Percentiles rank a stretch among this genome's conserved stretches.
phyloP scores from a whole-genome alignment of 1,139 yeast species.

The Kurtzmaniella quercitrusa region DNA sequence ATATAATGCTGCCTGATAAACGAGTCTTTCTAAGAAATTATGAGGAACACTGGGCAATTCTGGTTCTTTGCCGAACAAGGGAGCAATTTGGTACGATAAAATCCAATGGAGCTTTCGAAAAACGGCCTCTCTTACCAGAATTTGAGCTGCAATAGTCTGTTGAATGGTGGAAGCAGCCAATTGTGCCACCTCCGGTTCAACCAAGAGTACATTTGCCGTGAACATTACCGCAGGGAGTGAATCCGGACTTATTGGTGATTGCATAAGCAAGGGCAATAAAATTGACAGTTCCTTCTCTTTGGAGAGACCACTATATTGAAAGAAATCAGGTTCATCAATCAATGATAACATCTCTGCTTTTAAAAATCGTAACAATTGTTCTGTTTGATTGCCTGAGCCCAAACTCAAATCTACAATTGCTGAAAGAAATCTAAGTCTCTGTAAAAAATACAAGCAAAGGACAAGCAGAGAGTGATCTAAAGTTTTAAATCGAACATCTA shows the following conservation, averaged over 20 bases:
- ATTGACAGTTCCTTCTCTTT: constrained; percentile 25
- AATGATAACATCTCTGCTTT: constrained; percentile 26
- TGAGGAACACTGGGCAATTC: constrained; percentile 13
- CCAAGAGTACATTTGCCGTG: constrained; percentile 3
- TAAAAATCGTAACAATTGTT: constrained; percentile 16
- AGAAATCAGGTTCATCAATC: constrained; percentile 17
- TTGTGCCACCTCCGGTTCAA: neutral
- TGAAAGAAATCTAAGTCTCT: neutral
- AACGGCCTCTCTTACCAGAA: neutral
- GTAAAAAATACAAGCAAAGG: neutral
- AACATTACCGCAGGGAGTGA: neutral
- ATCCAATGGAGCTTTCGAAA: neutral
- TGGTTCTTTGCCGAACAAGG: constrained; percentile 1
- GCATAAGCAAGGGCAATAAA: constrained; percentile 20
- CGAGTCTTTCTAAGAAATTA: constrained; percentile 23
- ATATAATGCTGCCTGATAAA: constrained; percentile 26
- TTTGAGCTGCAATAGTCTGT: neutral
- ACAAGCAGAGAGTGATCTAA: neutral
- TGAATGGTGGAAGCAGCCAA: neutral
- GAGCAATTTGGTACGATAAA: neutral
- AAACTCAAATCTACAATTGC: constrained; percentile 2
- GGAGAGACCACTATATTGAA: constrained; percentile 12
- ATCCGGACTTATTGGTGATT: constrained; percentile 13
- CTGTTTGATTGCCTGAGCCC: constrained; percentile 3
- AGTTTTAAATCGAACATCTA: neutral